phyloP scores from a whole-genome alignment of 331 rosid genomes.

The Rhamnella rubrinervis region DNA sequence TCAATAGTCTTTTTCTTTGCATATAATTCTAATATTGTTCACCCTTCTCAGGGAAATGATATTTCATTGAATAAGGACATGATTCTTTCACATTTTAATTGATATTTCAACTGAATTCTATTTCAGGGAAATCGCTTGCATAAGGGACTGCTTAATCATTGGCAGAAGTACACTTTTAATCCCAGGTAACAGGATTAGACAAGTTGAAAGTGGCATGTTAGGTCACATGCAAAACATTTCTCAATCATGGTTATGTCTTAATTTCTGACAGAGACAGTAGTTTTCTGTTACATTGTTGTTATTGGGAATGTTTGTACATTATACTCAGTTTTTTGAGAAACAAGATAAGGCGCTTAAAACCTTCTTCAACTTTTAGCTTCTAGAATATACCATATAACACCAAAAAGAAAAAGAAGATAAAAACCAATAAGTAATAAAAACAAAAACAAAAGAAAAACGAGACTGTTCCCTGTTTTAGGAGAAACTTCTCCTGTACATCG shows the following conservation, averaged over 20 bases:
- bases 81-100: conserved; percentile 17
- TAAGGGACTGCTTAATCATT: conserved; percentile 81
- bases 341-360: too few species aligned
- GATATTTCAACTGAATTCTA: conserved; percentile 14
- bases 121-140: conserved; percentile 91
- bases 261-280: too few species aligned
- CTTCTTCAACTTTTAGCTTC: too few species aligned
- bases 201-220: conserved; percentile 16
- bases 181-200: conserved; percentile 67
- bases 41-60: background rate
- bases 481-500: too few species aligned
- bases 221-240: background rate
- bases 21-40: background rate
- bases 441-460: too few species aligned
- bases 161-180: conserved; percentile 96
- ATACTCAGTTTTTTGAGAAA: too few species aligned
- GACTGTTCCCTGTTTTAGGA: too few species aligned
- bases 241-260: background rate
- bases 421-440: too few species aligned
- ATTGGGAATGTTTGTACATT: too few species aligned
- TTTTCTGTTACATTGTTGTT: too few species aligned
- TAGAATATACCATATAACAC: too few species aligned
- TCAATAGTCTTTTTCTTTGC: background rate
- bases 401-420: too few species aligned
- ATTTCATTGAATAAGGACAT: background rate